Evolutionary conservation across 345 rosid genomes (phyloP), one percentile per base, ranked within the genome.

Genomic region (Draba incana): DNA sequence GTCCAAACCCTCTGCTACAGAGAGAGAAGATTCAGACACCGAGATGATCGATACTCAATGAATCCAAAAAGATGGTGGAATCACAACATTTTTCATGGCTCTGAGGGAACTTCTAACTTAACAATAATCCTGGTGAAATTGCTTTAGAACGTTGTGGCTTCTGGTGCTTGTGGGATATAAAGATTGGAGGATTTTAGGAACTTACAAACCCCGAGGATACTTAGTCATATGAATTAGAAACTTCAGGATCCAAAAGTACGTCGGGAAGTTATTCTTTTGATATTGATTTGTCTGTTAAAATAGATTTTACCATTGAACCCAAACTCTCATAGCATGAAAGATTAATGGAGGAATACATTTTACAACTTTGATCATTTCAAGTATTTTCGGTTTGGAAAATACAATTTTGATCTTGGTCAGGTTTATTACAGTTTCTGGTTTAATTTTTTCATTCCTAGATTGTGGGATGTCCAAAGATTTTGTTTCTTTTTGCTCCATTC

Each of bases 41-140:
- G 46, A 73, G 47, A 73, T 73, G 66, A 33, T 58, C 0, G 54
- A 50, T 73, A 35, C 41, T 27, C 46, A 72, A 16, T 66, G 67
- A 65, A 48, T 20, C 35, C 27, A 38, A 39, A 63, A 56, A 28
- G 46, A 23, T 31, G 45, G 46, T 42, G 61, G 33, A 12, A 10
- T 55, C 42, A 37, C 43, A 38, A 65, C 60, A 49, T 73, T 73
- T 51, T 66, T 66, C 43, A 57, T 66, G 72, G 72, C 77, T 73
- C 72, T 42, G 59, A 59, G 43, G 56, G 77, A 43, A 72, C 62
- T 66, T 23, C 77, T 73, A 73, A 73, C 67, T 14, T 73, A 15
- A 73, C 77, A 50, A 58, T 57, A 72, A 57, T 28, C 44, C 3
- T 62, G 62, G 20, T 20, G 28, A 60, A 1, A 51, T 70, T 70